Evolutionary conservation across 2,329 filamentous ascomycete species (phyloP).

Genomic region (Thelonectria blattea): DNA sequence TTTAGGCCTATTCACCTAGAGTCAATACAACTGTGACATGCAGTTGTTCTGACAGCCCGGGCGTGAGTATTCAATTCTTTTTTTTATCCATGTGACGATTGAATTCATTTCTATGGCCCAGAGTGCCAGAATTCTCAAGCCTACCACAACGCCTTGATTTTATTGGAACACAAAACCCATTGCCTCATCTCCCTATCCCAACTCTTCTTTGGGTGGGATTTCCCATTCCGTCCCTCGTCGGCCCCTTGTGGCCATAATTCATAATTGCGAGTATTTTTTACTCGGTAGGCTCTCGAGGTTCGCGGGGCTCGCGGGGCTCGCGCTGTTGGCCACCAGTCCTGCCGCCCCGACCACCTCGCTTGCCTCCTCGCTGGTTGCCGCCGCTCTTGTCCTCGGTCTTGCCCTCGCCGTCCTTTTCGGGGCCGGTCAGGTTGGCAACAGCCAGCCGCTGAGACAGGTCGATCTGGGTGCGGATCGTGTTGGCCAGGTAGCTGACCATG

Average conservation of each 20-base stretch:
- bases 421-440: constrained; percentile 68
- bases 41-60: constrained; percentile 22
- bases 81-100: constrained; percentile 40
- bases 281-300: constrained; percentile 49
- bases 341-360: constrained; percentile 58
- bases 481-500: constrained; percentile 96
- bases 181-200: constrained; percentile 35
- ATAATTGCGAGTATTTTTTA: constrained; percentile 18
- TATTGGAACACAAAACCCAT: constrained; percentile 43
- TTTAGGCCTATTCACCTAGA: constrained; percentile 39
- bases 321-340: constrained; percentile 59
- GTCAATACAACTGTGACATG: constrained; percentile 39
- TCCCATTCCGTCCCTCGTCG: constrained; percentile 29
- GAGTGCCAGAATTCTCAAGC: constrained; percentile 42
- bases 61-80: constrained; percentile 11
- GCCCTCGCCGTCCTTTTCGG: constrained; percentile 57
- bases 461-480: constrained; percentile 98
- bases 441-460: constrained; percentile 95
- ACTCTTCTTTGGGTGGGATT: constrained; percentile 28
- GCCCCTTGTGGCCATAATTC: constrained; percentile 2
- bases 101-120: constrained; percentile 44
- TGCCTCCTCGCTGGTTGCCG: constrained; percentile 55
- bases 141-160: constrained; percentile 49
- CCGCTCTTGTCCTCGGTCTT: constrained; percentile 52
- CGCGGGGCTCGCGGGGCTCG: constrained; percentile 52